These are phyloP conservation scores for Termitomyces sp. DNA, from an alignment of 768 basidiomycete species.

Conservation along the genomic window DNA sequence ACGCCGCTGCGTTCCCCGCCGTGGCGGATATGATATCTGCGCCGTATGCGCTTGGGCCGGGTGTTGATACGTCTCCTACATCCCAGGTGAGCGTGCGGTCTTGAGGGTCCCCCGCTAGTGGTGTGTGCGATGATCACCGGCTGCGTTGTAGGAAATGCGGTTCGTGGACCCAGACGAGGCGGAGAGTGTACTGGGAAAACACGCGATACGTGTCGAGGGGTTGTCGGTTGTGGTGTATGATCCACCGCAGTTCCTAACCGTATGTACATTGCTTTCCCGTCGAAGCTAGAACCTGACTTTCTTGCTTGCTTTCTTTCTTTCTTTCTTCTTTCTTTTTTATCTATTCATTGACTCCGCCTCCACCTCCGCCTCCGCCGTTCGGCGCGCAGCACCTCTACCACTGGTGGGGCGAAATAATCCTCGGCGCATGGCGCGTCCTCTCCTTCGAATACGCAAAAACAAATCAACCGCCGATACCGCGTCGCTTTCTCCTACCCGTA, in stretches of 20 bases:
- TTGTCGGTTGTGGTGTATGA: conserved; percentile 26
- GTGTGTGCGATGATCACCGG: too few species aligned
- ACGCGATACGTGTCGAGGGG: conserved; percentile 18
- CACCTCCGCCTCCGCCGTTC: too few species aligned
- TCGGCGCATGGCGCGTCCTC: conserved; percentile 38
- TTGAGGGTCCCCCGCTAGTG: too few species aligned
- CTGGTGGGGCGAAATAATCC: conserved; percentile 43
- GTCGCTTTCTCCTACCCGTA: conserved; percentile 32
- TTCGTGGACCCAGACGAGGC: conserved; percentile 19
- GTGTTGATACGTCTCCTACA: conserved; percentile 23
- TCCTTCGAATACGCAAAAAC: conserved; percentile 19
- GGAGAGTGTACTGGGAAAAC: conserved; percentile 17
- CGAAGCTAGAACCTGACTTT: neutral
- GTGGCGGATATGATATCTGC: conserved; percentile 34
- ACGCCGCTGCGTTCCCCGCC: conserved; percentile 36
- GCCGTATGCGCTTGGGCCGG: conserved; percentile 16
- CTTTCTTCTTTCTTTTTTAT: too few species aligned
- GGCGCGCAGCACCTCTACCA: conserved; percentile 44
- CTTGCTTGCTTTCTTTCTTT: neutral
- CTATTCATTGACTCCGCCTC: too few species aligned
- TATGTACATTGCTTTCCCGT: conserved; percentile 6
- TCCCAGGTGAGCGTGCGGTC: conserved; percentile 19
- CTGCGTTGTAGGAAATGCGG: conserved; percentile 22
- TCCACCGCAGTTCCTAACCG: conserved; percentile 21
- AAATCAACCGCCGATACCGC: conserved; percentile 18